These are phyloP conservation scores for Strobilomyces echinocephalus DNA, from an alignment of 768 basidiomycete genomes.

Conservation along the genomic window DNA sequence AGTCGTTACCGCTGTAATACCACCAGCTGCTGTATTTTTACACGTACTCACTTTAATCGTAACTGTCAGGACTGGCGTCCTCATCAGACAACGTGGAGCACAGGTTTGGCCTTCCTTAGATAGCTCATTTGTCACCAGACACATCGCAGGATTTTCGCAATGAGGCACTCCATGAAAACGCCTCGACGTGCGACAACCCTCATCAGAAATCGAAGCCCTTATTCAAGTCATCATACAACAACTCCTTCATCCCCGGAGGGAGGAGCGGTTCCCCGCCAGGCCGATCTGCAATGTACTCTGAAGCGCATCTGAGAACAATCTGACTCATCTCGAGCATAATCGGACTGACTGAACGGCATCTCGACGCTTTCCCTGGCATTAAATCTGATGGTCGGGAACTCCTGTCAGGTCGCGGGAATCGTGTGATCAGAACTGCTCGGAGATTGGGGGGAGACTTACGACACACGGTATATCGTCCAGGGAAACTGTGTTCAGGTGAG, in stretches of 20 bases:
- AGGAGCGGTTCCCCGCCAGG: slow-evolving; percentile 60
- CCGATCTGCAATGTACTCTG: slow-evolving; percentile 48
- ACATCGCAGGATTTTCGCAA: neutral
- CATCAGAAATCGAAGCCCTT: slow-evolving; percentile 62
- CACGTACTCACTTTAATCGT: neutral
- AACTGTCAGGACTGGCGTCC: neutral
- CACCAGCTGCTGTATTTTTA: slow-evolving; percentile 17
- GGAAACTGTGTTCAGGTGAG: slow-evolving; percentile 37
- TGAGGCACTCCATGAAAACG: too few species aligned
- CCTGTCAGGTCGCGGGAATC: slow-evolving; percentile 40
- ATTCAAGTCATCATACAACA: slow-evolving; percentile 81
- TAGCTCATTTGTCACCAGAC: neutral
- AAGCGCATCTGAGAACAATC: neutral
- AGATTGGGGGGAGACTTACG: slow-evolving; percentile 35
- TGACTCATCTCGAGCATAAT: neutral
- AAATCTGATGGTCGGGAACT: slow-evolving; percentile 87
- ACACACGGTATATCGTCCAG: slow-evolving; percentile 70
- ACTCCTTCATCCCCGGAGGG: slow-evolving; percentile 86
- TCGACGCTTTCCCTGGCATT: slow-evolving; percentile 86
- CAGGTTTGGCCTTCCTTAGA: too few species aligned
- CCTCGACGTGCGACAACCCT: neutral
- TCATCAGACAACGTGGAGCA: neutral
- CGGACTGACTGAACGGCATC: slow-evolving; percentile 89
- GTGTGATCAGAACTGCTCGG: neutral
- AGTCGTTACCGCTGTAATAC: slow-evolving; percentile 17